A percentile compares a stretch with the other conserved stretches of the same genome.
Conservation (phyloP, 1,139 yeast genomes). For the Scheffersomyces cryptocercus region DNA sequence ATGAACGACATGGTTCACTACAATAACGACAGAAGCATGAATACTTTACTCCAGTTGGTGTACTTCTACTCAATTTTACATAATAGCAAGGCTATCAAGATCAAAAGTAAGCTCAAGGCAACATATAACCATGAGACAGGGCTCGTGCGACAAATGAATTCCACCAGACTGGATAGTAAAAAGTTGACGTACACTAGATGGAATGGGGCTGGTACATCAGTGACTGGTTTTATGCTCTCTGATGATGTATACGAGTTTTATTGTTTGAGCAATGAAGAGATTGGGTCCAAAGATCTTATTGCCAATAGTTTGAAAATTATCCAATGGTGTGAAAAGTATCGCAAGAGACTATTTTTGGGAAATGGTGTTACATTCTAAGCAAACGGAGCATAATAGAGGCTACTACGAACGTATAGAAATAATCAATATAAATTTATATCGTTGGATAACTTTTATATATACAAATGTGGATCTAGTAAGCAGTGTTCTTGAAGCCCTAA, state of each 20-base stretch:
- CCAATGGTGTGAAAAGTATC: constrained; percentile 42
- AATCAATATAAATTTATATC: background rate
- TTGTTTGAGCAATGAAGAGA: constrained; percentile 34
- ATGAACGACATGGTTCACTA: constrained; percentile 29
- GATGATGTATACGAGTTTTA: constrained; percentile 40
- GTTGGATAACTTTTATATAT: background rate
- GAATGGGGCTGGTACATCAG: constrained; percentile 17
- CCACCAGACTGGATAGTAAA: constrained; percentile 16
- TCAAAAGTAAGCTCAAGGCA: constrained; percentile 8
- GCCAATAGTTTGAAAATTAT: constrained; percentile 33
- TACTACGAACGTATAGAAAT: background rate
- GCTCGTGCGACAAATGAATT: background rate
- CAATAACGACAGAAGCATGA: constrained; percentile 11
- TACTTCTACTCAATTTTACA: constrained; percentile 34
- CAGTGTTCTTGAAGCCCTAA: background rate
- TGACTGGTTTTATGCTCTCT: constrained; percentile 41
- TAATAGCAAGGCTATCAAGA: constrained; percentile 28
- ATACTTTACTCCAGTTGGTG: constrained; percentile 25
- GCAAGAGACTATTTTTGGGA: constrained; percentile 35
- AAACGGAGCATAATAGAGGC: background rate
- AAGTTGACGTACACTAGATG: constrained; percentile 37
- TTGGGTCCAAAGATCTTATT: constrained; percentile 33
- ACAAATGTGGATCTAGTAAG: background rate
- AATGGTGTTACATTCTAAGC: constrained; percentile 23
- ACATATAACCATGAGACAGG: background rate